A percentile compares a stretch with the other conserved stretches of the same genome.
These are phyloP conservation scores for Plicaturopsis crispa DNA, from an alignment of 768 basidiomycete species.

Conservation along the genomic window DNA sequence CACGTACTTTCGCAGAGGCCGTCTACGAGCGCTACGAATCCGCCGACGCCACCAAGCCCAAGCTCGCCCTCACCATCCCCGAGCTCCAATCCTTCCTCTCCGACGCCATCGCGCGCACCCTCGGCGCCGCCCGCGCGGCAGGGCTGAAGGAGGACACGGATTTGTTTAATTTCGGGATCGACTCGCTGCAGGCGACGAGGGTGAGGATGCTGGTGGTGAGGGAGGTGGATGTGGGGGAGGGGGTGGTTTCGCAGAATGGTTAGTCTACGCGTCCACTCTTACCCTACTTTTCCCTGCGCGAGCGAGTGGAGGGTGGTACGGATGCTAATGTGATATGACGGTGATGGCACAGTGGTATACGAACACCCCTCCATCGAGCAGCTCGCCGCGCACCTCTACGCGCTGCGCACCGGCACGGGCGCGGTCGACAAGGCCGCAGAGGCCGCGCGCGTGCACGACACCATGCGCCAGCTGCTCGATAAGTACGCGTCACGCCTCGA, in stretches of 20 bases:
- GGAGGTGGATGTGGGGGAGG: conserved; percentile 22
- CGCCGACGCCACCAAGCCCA: conserved; percentile 19
- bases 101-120: conserved; percentile 23
- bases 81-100: conserved; percentile 29
- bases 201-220: conserved; percentile 41
- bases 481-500: conserved; percentile 22
- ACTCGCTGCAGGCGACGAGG: conserved; percentile 45
- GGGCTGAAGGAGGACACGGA: conserved; percentile 28
- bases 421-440: too few relatives aligned
- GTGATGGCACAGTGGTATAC: conserved; percentile 32
- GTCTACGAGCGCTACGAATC: conserved; percentile 36
- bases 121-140: conserved; percentile 23
- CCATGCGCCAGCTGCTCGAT: conserved; percentile 39
- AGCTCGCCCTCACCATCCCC: conserved; percentile 11
- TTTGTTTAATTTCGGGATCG: conserved; percentile 40
- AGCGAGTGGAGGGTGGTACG: too few relatives aligned
- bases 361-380: conserved; percentile 38
- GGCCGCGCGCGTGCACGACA: too few relatives aligned
- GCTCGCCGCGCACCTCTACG: too few relatives aligned
- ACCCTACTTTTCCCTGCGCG: too few relatives aligned
- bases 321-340: too few relatives aligned
- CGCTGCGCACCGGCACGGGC: too few relatives aligned
- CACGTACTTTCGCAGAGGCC: conserved; percentile 11
- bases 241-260: conserved; percentile 28
- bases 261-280: too few relatives aligned